These are phyloP conservation scores for Rhizophagus prolifer DNA, from an alignment of 192 early-diverging fungal genomes.

Conservation along the genomic window DNA sequence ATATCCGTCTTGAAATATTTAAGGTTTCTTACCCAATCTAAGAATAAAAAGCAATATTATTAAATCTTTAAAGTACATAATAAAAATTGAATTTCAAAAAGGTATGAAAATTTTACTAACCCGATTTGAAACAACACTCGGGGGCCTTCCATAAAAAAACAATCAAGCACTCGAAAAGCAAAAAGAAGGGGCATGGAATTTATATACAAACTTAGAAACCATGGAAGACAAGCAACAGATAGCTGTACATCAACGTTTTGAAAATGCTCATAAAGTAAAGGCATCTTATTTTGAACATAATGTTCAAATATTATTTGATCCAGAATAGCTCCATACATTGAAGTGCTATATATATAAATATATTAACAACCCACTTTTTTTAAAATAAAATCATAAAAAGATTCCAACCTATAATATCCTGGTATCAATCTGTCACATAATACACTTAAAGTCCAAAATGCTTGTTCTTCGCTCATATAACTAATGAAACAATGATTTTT, in stretches of 20 bases:
- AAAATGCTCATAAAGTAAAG: conserved; percentile 80
- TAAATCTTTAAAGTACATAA: neutral
- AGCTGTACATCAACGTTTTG: conserved; percentile 90
- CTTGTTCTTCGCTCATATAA: conserved; percentile 94
- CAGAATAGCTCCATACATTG: conserved; percentile 96
- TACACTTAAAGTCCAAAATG: conserved; percentile 92
- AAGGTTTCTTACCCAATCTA: conserved; percentile 28
- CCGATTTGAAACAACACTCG: conserved; percentile 94
- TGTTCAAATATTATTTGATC: conserved; percentile 96
- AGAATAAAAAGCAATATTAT: neutral
- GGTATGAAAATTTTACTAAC: conserved; percentile 37
- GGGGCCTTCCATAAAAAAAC: conserved; percentile 97
- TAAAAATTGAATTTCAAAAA: neutral
- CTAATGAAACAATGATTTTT: conserved; percentile 27
- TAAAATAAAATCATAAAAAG: too few species aligned
- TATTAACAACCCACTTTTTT: neutral
- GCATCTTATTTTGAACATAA: conserved; percentile 88
- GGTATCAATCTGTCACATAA: conserved; percentile 89
- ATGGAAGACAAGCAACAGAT: conserved; percentile 94
- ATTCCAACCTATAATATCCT: conserved; percentile 78
- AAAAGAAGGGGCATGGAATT: conserved; percentile 93
- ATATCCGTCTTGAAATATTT: neutral
- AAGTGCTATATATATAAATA: conserved; percentile 56
- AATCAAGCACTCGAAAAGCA: conserved; percentile 88
- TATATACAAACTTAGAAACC: conserved; percentile 96